These are phyloP conservation scores for Populus trichocarpa DNA, from an alignment of 441 rosid species.

Conservation along the genomic window DNA sequence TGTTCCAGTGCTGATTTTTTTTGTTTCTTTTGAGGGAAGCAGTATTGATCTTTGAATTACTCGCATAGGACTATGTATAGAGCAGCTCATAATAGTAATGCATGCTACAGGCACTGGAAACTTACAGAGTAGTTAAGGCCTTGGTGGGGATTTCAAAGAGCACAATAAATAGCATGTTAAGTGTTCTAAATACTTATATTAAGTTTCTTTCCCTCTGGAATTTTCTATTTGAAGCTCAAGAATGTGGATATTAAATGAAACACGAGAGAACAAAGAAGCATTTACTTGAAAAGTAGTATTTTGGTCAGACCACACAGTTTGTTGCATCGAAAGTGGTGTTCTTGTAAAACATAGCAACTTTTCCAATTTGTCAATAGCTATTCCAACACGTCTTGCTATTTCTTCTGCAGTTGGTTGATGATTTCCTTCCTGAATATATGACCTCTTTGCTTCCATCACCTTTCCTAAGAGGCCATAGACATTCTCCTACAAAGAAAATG, in stretches of 20 bases:
- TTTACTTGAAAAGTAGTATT: conserved; percentile 73
- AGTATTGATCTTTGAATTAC: background rate
- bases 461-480: conserved; percentile 53
- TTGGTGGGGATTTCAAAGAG: background rate
- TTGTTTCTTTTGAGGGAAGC: background rate
- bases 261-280: background rate
- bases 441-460: conserved; percentile 68
- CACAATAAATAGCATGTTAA: background rate
- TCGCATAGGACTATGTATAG: background rate
- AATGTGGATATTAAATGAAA: background rate
- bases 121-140: background rate
- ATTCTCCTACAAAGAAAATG: conserved; percentile 54
- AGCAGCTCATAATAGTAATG: background rate
- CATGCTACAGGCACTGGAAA: background rate
- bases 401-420: conserved; percentile 56
- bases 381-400: conserved; percentile 65
- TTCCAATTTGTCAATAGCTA: conserved; percentile 56
- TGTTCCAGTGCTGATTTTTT: background rate
- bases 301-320: conserved; percentile 76
- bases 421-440: conserved; percentile 55
- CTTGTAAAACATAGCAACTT: conserved; percentile 48
- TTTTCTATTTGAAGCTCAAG: background rate
- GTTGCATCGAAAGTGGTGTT: conserved; percentile 67
- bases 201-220: background rate
- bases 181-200: background rate